Evolutionary conservation across 75 land plant species (phyloP), one percentile per base, ranked within the genome.

Genomic region (Larix kaempferi): DNA sequence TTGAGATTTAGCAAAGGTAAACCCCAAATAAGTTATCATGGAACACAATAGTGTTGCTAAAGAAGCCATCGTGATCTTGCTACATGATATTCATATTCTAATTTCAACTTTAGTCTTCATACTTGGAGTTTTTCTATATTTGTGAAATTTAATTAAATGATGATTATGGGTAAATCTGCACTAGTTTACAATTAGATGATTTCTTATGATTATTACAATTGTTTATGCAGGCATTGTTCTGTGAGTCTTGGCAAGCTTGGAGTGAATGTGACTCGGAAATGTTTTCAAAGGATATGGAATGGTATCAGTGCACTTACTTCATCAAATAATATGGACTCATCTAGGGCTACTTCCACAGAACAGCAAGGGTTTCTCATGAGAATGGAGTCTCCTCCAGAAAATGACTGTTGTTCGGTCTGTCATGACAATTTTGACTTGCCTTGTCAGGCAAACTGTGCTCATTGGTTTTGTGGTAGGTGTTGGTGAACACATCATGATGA

Each of bases 361-460:
- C 35, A 55, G 5, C 19, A 54, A 22, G 16, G 57, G 29, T 73
- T 73, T 55, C 75, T 13, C 57, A 55, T 6, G 21, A 73, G 55
- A 73, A 92, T 90, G 98, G 87, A 87, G 27, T 58, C 80, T 0
- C 96, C 95, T 52, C 87, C 89, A 22, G 85, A 80, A 75, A 84
- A 87, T 74, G 98, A 93, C 44, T 81, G 71, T 56, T 95, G 98
- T 77, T 88, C 94, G 5, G 71, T 95, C 16, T 95, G 98, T 78
- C 94, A 90, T 78, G 90, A 84, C 61, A 58, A 71, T 33, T 91
- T 89, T 75, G 85, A 78, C 56, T 27, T 88, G 55, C 92, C 98
- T 65, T 93, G 92, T 74, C 96, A 95, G 74, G 94, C 98, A 55
- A 95, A 91, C 60, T 95, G 96, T 82, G 91, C 96, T 66, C 98